Evolutionary conservation across 2,329 filamentous ascomycete genomes (phyloP).

Genomic region (Pseudogymnoascus sp.): DNA sequence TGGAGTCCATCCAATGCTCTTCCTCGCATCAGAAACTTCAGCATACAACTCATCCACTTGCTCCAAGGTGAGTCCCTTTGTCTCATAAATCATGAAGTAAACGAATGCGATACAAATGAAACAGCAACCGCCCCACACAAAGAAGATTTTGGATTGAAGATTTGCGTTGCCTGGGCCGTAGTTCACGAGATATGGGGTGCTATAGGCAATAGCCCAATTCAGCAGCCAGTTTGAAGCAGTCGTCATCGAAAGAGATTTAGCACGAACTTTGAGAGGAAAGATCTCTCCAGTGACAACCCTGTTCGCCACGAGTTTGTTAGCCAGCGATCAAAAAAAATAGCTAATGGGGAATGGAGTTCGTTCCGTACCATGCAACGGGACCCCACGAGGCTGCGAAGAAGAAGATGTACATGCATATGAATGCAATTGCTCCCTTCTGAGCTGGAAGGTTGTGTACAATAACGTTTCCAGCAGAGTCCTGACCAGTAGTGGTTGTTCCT

Average conservation of each 20-base stretch:
- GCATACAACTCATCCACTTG: constrained; percentile 77
- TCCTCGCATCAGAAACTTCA: constrained; percentile 60
- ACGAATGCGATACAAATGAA: constrained; percentile 63
- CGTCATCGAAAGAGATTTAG: constrained; percentile 67
- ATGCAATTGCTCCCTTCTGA: constrained; percentile 53
- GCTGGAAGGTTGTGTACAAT: constrained; percentile 42
- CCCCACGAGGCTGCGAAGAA: constrained; percentile 76
- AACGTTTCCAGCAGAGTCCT: constrained; percentile 39
- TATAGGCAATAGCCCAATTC: constrained; percentile 75
- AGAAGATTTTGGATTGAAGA: constrained; percentile 67
- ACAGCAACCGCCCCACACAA: constrained; percentile 73
- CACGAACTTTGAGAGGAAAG: constrained; percentile 61
- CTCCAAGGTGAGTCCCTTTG: constrained; percentile 66
- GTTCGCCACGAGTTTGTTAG: constrained; percentile 25
- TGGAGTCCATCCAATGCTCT: constrained; percentile 51
- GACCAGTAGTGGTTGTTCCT: constrained; percentile 47
- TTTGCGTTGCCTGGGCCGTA: constrained; percentile 58
- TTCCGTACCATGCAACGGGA: constrained; percentile 54
- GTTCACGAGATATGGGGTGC: constrained; percentile 72
- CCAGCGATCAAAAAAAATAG: neutral
- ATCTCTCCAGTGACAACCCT: constrained; percentile 68
- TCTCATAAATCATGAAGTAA: constrained; percentile 68
- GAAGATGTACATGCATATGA: constrained; percentile 64
- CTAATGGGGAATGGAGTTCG: neutral
- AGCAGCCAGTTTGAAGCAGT: constrained; percentile 71